phyloP scores from a whole-genome alignment of 2,329 filamentous ascomycete genomes.

The Aspergillus quadricinctus region DNA sequence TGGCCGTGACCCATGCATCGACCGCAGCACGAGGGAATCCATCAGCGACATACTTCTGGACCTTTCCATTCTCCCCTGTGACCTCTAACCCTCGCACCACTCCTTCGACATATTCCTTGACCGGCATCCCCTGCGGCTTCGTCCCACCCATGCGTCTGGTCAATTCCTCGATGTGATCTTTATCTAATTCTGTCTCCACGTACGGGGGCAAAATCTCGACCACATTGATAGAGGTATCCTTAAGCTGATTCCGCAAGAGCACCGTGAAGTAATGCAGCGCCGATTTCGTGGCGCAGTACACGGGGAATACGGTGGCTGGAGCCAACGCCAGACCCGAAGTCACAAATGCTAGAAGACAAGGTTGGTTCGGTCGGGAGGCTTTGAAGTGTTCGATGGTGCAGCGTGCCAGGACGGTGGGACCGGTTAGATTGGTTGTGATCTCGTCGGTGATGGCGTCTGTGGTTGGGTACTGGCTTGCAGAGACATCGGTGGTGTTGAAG shows the following conservation, averaged over 20 bases:
- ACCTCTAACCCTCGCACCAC: too few species aligned
- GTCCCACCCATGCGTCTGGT: too few species aligned
- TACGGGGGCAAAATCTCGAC: conserved; percentile 36
- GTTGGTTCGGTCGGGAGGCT: background rate
- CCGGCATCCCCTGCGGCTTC: too few species aligned
- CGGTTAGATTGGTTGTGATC: conserved; percentile 25
- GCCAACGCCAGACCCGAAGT: background rate
- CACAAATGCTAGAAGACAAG: background rate
- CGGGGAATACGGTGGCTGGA: conserved; percentile 22
- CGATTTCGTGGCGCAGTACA: conserved; percentile 32
- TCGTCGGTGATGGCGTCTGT: conserved; percentile 17
- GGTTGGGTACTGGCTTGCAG: background rate
- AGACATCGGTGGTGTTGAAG: conserved; percentile 12
- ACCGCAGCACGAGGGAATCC: too few species aligned
- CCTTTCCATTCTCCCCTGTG: too few species aligned
- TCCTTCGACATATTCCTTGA: too few species aligned
- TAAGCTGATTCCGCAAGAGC: conserved; percentile 23
- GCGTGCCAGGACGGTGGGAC: conserved; percentile 21
- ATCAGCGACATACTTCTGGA: too few species aligned
- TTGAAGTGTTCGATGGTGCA: background rate
- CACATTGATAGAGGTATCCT: conserved; percentile 22
- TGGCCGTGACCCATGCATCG: too few species aligned
- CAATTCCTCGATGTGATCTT: too few species aligned
- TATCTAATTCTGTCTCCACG: conserved; percentile 33
- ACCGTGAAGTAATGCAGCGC: conserved; percentile 28